Percentiles rank a stretch among this genome's conserved stretches.
These are phyloP conservation scores for Fusarium citri DNA, from an alignment of 2,329 filamentous ascomycete genomes.

Conservation along the genomic window DNA sequence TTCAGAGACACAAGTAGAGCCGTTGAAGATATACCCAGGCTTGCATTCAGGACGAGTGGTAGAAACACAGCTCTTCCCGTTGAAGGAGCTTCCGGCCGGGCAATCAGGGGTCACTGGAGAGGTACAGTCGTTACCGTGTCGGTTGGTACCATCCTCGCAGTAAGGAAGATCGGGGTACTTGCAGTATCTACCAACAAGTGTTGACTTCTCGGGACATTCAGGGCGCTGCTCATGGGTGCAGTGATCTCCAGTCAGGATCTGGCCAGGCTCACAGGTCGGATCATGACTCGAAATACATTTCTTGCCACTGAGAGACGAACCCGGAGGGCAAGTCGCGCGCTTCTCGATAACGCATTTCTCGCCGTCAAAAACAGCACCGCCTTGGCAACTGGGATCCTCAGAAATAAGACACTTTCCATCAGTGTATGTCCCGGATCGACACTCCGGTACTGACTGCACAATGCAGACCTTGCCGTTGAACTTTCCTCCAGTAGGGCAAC, in stretches of 20 bases:
- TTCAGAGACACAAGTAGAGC: slow-evolving; percentile 5
- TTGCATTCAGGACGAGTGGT: neutral
- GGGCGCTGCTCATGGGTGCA: neutral
- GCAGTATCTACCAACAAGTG: slow-evolving; percentile 10
- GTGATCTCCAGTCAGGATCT: neutral
- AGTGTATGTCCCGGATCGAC: neutral
- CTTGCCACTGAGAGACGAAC: slow-evolving; percentile 4
- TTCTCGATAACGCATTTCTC: slow-evolving; percentile 5
- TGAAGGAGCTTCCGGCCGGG: slow-evolving; percentile 2
- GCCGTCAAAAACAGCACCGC: slow-evolving; percentile 5
- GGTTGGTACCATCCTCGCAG: slow-evolving; percentile 9
- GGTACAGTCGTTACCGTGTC: slow-evolving; percentile 3
- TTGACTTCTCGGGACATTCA: neutral
- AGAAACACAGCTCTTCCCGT: neutral
- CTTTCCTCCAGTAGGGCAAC: neutral
- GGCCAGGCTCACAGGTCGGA: neutral
- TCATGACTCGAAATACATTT: slow-evolving; percentile 1
- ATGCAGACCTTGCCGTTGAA: slow-evolving; percentile 4
- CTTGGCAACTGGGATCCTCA: neutral
- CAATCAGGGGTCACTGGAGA: neutral
- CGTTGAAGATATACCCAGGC: neutral
- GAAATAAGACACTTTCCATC: slow-evolving; percentile 4
- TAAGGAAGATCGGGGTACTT: slow-evolving; percentile 9
- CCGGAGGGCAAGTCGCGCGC: slow-evolving; percentile 1
- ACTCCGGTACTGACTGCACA: neutral